These are phyloP conservation scores for Penicillium simplicissimum DNA, from an alignment of 495 filamentous ascomycete species.

Conservation along the genomic window DNA sequence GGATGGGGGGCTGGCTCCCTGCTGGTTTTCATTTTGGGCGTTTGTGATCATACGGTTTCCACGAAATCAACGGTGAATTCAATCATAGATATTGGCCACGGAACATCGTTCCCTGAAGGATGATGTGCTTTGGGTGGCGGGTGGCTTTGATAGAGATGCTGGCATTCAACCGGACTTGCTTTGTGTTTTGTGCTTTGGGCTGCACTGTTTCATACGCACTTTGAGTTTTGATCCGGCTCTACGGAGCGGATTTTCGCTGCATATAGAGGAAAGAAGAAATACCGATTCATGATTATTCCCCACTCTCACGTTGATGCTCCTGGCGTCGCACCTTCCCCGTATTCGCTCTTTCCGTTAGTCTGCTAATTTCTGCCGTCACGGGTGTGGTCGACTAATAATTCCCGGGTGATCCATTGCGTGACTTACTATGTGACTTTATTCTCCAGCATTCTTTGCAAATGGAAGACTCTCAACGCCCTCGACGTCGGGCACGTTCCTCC, in stretches of 20 bases:
- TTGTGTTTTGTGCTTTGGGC: constrained; percentile 13
- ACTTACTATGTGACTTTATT: not conserved
- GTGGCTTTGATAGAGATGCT: constrained; percentile 26
- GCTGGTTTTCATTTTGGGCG: constrained; percentile 28
- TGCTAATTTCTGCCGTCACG: not conserved
- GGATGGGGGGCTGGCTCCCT: constrained; percentile 9
- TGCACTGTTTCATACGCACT: constrained; percentile 21
- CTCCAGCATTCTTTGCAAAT: not conserved
- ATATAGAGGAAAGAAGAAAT: constrained; percentile 32
- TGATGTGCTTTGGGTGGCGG: constrained; percentile 18
- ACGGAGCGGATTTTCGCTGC: constrained; percentile 25
- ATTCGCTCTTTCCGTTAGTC: not conserved
- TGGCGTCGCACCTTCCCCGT: not conserved
- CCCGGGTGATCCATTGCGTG: not conserved
- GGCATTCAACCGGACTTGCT: constrained; percentile 19
- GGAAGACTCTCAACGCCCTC: constrained; percentile 7
- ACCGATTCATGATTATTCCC: constrained; percentile 6
- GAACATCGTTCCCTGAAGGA: constrained; percentile 4
- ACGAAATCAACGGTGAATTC: constrained; percentile 8
- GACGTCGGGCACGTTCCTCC: constrained; percentile 14
- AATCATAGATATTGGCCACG: constrained; percentile 23
- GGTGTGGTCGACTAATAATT: not conserved
- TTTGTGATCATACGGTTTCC: constrained; percentile 25
- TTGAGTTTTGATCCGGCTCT: constrained; percentile 17
- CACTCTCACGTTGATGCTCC: not conserved